Evolutionary conservation across 1,284 basidiomycete genomes (phyloP).

Genomic region (Apiotrichum siamense): DNA sequence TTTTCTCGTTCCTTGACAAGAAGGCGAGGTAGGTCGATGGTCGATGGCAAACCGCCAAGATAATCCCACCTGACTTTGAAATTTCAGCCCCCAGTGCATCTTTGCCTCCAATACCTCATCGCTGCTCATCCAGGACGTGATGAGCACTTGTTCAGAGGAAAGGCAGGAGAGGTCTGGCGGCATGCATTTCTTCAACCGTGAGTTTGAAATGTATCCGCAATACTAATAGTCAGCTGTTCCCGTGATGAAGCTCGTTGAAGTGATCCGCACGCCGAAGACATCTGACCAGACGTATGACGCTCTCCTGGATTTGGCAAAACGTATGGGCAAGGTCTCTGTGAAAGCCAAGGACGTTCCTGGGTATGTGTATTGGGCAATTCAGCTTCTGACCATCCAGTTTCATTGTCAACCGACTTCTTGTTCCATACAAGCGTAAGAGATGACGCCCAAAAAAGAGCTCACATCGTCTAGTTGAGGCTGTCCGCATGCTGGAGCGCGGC

Average conservation of each 20-base stretch:
- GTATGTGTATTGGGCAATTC: slow-evolving; percentile 29
- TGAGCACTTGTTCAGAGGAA: slow-evolving; percentile 35
- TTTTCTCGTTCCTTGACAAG: slow-evolving; percentile 52
- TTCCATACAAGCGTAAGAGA: slow-evolving; percentile 51
- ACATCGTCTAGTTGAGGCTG: slow-evolving; percentile 50
- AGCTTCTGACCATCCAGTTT: slow-evolving; percentile 41
- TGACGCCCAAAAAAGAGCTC: neutral
- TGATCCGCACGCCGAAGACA: slow-evolving; percentile 52
- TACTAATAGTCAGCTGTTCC: slow-evolving; percentile 30
- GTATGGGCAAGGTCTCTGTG: slow-evolving; percentile 54
- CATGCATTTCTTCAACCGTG: slow-evolving; percentile 54
- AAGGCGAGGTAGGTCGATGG: slow-evolving; percentile 40
- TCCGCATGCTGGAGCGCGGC: slow-evolving; percentile 55
- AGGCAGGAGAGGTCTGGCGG: slow-evolving; percentile 49
- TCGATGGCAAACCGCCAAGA: no score
- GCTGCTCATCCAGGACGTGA: slow-evolving; percentile 53
- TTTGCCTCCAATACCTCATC: slow-evolving; percentile 56
- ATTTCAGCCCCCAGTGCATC: slow-evolving; percentile 31
- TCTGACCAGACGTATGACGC: slow-evolving; percentile 48
- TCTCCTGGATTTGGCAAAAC: slow-evolving; percentile 50
- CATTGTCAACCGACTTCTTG: slow-evolving; percentile 53
- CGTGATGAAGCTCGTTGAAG: slow-evolving; percentile 56
- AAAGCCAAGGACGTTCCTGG: slow-evolving; percentile 54
- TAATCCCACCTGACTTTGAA: neutral
- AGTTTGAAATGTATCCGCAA: neutral